Evolutionary conservation across 2,329 filamentous ascomycete species (phyloP).

Genomic region (Pestalotiopsis sp.): DNA sequence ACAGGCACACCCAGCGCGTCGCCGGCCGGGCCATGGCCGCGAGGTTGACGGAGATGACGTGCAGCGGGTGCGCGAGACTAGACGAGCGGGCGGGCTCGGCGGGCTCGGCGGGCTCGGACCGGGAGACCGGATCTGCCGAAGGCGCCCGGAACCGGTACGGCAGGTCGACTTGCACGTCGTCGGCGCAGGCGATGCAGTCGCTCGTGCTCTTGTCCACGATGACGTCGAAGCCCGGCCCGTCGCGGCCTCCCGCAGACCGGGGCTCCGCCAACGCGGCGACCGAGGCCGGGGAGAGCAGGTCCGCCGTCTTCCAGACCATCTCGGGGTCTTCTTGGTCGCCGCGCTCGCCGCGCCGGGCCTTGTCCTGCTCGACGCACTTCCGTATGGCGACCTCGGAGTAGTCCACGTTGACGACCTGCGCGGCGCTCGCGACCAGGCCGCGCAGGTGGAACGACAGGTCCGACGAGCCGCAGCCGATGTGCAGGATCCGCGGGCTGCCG

Average conservation of each 20-base stretch:
- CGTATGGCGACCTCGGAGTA: not conserved
- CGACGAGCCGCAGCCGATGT: slow-evolving; percentile 14
- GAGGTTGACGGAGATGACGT: slow-evolving; percentile 11
- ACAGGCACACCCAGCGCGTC: slow-evolving; percentile 7
- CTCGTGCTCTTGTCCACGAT: slow-evolving; percentile 13
- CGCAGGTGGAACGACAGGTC: slow-evolving; percentile 9
- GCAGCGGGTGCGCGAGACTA: not conserved
- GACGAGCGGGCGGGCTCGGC: not conserved
- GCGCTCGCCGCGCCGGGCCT: not conserved
- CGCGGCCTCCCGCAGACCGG: not conserved
- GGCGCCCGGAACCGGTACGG: not conserved
- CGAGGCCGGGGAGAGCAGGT: not conserved
- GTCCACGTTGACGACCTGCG: slow-evolving; percentile 11
- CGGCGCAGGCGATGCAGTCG: slow-evolving; percentile 9
- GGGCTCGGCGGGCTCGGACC: too few species aligned
- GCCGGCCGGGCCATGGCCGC: slow-evolving; percentile 4
- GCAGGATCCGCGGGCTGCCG: not conserved
- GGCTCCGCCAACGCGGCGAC: not conserved
- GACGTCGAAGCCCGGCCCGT: not conserved
- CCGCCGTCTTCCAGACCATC: slow-evolving; percentile 9
- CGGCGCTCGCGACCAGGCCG: not conserved
- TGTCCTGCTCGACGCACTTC: slow-evolving; percentile 9
- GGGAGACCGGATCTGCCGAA: not conserved
- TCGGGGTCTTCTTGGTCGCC: too few species aligned
- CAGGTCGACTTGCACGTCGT: not conserved